phyloP scores from a whole-genome alignment of 2,329 filamentous ascomycete species.

The Aspergillus aculeatus region DNA sequence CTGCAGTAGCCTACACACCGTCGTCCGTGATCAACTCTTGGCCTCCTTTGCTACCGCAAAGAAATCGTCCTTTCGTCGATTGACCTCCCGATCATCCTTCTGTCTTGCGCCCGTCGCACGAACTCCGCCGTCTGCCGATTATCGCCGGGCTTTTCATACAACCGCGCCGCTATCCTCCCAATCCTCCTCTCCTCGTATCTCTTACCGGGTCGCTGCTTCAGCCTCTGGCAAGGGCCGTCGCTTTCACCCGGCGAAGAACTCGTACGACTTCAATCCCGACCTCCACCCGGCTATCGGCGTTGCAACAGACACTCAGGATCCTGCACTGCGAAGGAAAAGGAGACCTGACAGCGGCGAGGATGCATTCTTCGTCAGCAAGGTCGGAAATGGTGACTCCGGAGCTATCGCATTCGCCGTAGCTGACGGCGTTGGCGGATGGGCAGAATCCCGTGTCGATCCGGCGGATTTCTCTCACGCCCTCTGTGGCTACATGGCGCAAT shows the following conservation, averaged over 20 bases:
- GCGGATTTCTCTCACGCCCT: slow-evolving; percentile 93
- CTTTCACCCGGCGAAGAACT: slow-evolving; percentile 66
- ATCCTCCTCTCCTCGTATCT: slow-evolving; percentile 45
- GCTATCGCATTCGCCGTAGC: slow-evolving; percentile 80
- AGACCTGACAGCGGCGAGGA: slow-evolving; percentile 86
- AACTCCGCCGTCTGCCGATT: slow-evolving; percentile 4
- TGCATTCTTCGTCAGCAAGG: slow-evolving; percentile 84
- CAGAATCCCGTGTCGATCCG: slow-evolving; percentile 86
- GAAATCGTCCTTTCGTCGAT: slow-evolving; percentile 12
- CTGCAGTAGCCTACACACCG: slow-evolving; percentile 34
- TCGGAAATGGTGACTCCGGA: slow-evolving; percentile 59
- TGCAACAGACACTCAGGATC: slow-evolving; percentile 30
- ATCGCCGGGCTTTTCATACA: slow-evolving; percentile 30
- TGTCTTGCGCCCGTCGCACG: slow-evolving; percentile 1
- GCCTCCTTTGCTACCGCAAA: slow-evolving; percentile 16
- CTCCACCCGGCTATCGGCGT: slow-evolving; percentile 39
- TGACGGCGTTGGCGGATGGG: slow-evolving; percentile 95
- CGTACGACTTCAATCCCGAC: slow-evolving; percentile 68
- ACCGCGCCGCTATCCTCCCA: slow-evolving; percentile 25
- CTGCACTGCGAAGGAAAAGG: slow-evolving; percentile 59
- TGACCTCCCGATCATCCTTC: slow-evolving; percentile 11
- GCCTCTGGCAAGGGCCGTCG: slow-evolving; percentile 70
- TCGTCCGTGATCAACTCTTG: slow-evolving; percentile 24
- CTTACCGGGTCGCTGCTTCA: slow-evolving; percentile 71
- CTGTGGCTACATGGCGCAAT: slow-evolving; percentile 86